Base-by-base conservation (phyloP, 2,329 filamentous ascomycete species). In the Penicillium sp. region DNA sequence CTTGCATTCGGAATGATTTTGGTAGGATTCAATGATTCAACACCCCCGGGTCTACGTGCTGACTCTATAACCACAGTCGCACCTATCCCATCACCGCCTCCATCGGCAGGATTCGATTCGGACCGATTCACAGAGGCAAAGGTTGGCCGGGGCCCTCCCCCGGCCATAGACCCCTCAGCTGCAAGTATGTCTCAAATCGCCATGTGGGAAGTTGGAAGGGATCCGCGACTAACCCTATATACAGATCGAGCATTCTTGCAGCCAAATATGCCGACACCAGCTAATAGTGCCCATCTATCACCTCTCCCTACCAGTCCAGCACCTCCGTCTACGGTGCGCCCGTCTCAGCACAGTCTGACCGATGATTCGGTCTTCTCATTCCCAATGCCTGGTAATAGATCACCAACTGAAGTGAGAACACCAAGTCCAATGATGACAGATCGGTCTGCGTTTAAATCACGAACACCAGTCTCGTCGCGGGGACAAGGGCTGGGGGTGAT, bases 271-370 rank as follows among this genome's bases (percentile, higher is more conserved):
- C 75, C 88, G 56, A 90, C 87, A 12, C 87, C 87, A 50, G 77
- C 83, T 50, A 90, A 86, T 73, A 81, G 81, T 56, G 83, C 82
- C 64, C 82, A 82, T 50, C 78, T 83, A 27, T 90, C 89, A n/a
- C 88, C 88, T 8, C 78, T 81, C 54, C 86, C 84, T 15, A 81
- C 84, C 27, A 78, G 75, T 57, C 80, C 80, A 71, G 66, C 79
- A 69, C 58, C 75, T 70, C 67, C 76, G 75, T 71, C 78, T 70
- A 73, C 76, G 15, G 73, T 73, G 59, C 73, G 67, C 23, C 56
- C 69, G n/a, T 67, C 68, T 41, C 70, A 21, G n/a, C n/a, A 75
- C 54, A 78, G 73, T 61, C 73, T 71, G 46, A 27, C 17, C 9
- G 60, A 70, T 46, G 70, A 74, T 37, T 77, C 82, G 54, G 78